Conservation (phyloP, 2,329 filamentous ascomycete genomes). For the Fusarium annulatum region DNA sequence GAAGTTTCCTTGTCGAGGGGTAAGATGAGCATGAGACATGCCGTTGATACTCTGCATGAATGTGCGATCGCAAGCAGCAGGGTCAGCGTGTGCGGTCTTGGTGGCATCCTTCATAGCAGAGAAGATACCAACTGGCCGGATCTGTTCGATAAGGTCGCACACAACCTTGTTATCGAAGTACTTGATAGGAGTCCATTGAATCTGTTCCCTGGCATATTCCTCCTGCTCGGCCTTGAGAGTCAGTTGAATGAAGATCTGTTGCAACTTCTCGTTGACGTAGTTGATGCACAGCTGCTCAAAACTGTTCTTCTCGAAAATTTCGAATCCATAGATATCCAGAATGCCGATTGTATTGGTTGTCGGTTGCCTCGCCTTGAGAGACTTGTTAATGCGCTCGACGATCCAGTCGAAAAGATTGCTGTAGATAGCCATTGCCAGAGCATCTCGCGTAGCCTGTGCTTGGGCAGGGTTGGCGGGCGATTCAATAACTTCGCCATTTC, state of each 20-base stretch:
- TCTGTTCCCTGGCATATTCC: conserved; percentile 94
- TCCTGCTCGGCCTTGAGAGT: conserved; percentile 97
- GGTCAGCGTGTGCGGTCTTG: conserved; percentile 97
- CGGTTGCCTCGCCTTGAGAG: conserved; percentile 80
- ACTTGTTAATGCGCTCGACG: conserved; percentile 89
- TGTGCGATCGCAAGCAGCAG: conserved; percentile 91
- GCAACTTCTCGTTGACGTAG: conserved; percentile 98
- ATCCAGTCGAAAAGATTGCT: conserved; percentile 99
- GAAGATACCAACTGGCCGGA: conserved; percentile 90
- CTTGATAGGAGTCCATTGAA: conserved; percentile 98
- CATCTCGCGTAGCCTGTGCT: conserved; percentile 87
- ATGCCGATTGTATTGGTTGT: conserved; percentile 92
- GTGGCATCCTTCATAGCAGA: conserved; percentile 97
- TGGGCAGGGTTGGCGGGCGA: conserved; percentile 88
- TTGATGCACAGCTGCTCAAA: conserved; percentile 99
- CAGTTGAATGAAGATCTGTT: conserved; percentile 98
- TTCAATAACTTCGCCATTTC: conserved; percentile 74
- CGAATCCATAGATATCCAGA: conserved; percentile 98
- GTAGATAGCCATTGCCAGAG: conserved; percentile 94
- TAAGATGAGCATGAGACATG: conserved; percentile 91
- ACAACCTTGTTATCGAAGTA: conserved; percentile 99
- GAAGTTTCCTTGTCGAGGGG: conserved; percentile 92
- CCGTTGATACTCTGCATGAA: conserved; percentile 95
- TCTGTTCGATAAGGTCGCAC: conserved; percentile 94
- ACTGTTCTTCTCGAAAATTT: conserved; percentile 99